phyloP scores from a whole-genome alignment of 1,284 basidiomycete species.

The Moniliella sp. region DNA sequence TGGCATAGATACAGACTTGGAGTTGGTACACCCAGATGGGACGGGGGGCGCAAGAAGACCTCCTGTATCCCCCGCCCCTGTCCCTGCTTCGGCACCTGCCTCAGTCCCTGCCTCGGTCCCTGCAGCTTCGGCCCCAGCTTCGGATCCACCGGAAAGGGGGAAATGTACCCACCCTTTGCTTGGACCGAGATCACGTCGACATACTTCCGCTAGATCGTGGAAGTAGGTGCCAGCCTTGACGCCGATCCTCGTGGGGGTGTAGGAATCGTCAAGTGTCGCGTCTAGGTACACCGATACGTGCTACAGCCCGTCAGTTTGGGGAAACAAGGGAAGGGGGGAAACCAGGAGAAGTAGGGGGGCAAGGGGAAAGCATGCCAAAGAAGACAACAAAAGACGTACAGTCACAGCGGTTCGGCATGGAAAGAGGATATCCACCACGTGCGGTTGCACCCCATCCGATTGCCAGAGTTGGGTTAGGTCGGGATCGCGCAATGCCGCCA shows the following conservation, averaged over 20 bases:
- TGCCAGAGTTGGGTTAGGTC: constrained; percentile 93
- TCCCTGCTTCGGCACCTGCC: too few species aligned
- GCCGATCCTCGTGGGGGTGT: constrained; percentile 73
- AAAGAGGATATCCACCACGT: constrained; percentile 83
- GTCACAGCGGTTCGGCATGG: constrained; percentile 70
- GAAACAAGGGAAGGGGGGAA: not conserved
- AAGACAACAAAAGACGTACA: constrained; percentile 37
- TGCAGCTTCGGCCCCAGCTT: not conserved
- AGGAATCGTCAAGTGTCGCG: constrained; percentile 75
- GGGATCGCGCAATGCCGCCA: constrained; percentile 67
- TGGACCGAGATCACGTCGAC: constrained; percentile 48
- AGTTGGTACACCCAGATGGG: constrained; percentile 70
- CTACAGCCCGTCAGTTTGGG: constrained; percentile 37
- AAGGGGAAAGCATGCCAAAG: not conserved
- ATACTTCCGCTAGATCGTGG: constrained; percentile 65
- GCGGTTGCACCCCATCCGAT: constrained; percentile 91
- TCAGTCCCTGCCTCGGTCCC: not conserved
- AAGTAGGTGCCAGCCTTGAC: constrained; percentile 76
- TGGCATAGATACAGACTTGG: constrained; percentile 70
- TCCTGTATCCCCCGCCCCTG: too few species aligned
- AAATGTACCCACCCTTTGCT: constrained; percentile 90
- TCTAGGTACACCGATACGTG: constrained; percentile 76
- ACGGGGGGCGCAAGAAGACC: too few species aligned
- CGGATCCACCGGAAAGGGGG: constrained; percentile 33
- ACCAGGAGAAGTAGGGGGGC: too few species aligned